Percentiles rank a stretch among this genome's conserved stretches.
Conservation (phyloP, 208 protist genomes). For the Tetramitus jugosus region DNA sequence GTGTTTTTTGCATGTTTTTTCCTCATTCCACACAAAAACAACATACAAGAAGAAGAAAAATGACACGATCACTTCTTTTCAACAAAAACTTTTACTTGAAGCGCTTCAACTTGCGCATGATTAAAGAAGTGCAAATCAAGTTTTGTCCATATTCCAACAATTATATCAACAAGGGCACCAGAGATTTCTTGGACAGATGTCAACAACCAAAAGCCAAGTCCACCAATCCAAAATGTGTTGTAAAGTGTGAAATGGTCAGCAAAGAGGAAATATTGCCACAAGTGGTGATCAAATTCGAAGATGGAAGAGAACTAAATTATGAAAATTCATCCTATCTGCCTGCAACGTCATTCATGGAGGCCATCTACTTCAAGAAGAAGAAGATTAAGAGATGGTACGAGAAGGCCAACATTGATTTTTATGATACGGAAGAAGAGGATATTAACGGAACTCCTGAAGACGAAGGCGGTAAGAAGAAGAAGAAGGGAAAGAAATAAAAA, state of each 20-base stretch:
- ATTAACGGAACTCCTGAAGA: neutral
- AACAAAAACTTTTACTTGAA: no score
- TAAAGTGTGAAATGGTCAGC: neutral
- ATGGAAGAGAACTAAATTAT: neutral
- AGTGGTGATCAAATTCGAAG: neutral
- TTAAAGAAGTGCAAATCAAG: no score
- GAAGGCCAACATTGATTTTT: neutral
- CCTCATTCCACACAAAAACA: no score
- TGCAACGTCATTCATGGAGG: neutral
- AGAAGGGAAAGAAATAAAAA: no score
- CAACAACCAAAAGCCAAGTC: neutral
- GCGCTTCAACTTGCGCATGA: no score
- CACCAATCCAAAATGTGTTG: neutral
- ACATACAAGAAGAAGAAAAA: no score
- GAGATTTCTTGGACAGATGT: no score
- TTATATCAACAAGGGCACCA: no score
- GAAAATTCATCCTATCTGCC: neutral
- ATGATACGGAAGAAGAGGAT: conserved; percentile 8
- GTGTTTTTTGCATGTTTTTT: no score
- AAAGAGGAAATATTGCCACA: neutral
- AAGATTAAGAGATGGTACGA: conserved; percentile 10
- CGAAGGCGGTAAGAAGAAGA: neutral
- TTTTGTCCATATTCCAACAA: no score
- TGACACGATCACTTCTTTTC: no score
- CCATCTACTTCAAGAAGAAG: conserved; percentile 9